These are phyloP conservation scores for Conoideocrella luteorostrata DNA, from an alignment of 2,329 filamentous ascomycete species.

Conservation along the genomic window DNA sequence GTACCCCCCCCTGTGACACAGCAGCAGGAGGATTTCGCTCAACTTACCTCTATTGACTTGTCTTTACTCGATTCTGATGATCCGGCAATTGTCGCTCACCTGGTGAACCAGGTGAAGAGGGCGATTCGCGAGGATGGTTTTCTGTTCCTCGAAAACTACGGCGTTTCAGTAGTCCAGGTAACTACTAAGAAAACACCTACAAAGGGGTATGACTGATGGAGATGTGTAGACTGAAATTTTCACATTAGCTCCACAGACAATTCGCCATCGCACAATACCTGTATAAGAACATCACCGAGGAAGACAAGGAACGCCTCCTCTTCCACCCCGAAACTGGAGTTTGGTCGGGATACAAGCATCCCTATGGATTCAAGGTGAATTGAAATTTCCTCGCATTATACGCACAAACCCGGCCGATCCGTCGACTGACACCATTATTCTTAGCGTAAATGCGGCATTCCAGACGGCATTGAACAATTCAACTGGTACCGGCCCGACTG, in stretches of 20 bases:
- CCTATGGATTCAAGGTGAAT: slow-evolving; percentile 35
- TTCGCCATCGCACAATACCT: slow-evolving; percentile 44
- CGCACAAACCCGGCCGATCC: not conserved
- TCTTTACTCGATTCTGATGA: slow-evolving; percentile 36
- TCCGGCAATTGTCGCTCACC: slow-evolving; percentile 32
- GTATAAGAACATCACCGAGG: slow-evolving; percentile 41
- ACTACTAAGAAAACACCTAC: not conserved
- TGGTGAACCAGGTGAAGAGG: slow-evolving; percentile 35
- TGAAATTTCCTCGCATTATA: not conserved
- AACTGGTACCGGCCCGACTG: slow-evolving; percentile 45
- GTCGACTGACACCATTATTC: not conserved
- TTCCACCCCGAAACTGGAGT: slow-evolving; percentile 40
- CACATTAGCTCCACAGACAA: slow-evolving; percentile 36
- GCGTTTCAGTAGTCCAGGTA: slow-evolving; percentile 36
- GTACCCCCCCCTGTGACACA: slow-evolving; percentile 37
- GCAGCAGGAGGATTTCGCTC: slow-evolving; percentile 35
- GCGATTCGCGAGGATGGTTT: slow-evolving; percentile 39
- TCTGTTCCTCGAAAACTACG: slow-evolving; percentile 44
- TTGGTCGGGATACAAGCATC: slow-evolving; percentile 45
- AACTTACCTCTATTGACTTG: slow-evolving; percentile 36
- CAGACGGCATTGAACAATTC: slow-evolving; percentile 48
- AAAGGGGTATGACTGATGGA: not conserved
- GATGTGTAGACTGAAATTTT: not conserved
- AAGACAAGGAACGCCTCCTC: slow-evolving; percentile 41
- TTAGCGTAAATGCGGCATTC: slow-evolving; percentile 32